Evolutionary conservation across 1,284 basidiomycete genomes (phyloP), one percentile per base, ranked within the genome.

Genomic region (Sporisorium iseilematis-ciliati): DNA sequence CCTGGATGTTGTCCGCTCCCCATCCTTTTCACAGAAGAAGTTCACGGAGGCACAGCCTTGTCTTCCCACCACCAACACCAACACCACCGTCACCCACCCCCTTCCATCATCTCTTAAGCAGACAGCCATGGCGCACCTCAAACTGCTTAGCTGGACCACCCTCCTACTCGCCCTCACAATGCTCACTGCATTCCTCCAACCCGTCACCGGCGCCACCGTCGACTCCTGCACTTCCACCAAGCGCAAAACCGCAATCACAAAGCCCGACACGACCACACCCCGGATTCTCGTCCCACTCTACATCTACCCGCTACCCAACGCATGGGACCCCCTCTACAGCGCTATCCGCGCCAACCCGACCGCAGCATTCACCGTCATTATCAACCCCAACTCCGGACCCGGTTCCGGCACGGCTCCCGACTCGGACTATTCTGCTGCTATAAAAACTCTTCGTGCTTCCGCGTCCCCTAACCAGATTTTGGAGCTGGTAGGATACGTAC

Each of bases 311-410:
- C 4, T 14, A 1, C 40, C 42, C 8, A 41, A 43, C 12, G 58
- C 54, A 1, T 67, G 65, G 65, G 58, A 61, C 29, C 53, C 57
- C 1, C 53, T 66, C 35, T 61, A 48, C 43, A 61, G 33, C 7
- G 57, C 65, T 11, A 57, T 67, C 49, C 49, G 40, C 18, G 29
- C 51, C 33, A 61, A 61, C 46, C 65, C 65, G 3, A 33, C 58
- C 1, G 65, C 54, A 5, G 65, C 65, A 5, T 67, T 67, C 26
- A 57, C 57, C 12, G 54, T 61, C 31, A 52, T 61, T 50, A 53
- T 67, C 58, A 67, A 67, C 42, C 65, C 65, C 41, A 53, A 67
- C n/a, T 67, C 65, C 1, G 65, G 65, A 2, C 65, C 65, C 12
- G 65, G 58, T 20, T 3, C 6, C 2, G 40, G 43, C 33, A 43